Evolutionary conservation across 2,329 filamentous ascomycete genomes (phyloP).

Genomic region (Alternaria gansuensis): DNA sequence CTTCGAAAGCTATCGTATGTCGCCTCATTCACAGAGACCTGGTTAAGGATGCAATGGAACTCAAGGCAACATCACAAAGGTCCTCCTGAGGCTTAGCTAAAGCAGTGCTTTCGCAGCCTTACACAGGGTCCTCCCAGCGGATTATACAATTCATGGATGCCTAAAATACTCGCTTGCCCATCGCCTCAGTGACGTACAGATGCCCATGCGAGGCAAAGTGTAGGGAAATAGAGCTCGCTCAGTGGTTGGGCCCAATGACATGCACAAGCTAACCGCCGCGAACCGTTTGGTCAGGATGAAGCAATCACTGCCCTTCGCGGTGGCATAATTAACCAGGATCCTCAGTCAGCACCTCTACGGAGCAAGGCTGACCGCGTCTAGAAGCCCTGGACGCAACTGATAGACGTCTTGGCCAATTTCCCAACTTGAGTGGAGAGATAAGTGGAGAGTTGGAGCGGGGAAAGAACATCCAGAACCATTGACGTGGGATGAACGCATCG

Average conservation of each 20-base stretch:
- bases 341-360: slow-evolving; percentile 14
- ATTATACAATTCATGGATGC: not conserved
- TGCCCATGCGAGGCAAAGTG: slow-evolving; percentile 13
- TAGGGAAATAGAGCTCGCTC: slow-evolving; percentile 12
- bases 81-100: slow-evolving; percentile 1
- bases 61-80: not conserved
- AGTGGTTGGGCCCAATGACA: slow-evolving; percentile 20
- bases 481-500: slow-evolving; percentile 22
- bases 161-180: not conserved
- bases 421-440: slow-evolving; percentile 15
- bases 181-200: slow-evolving; percentile 20
- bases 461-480: slow-evolving; percentile 16
- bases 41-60: not conserved
- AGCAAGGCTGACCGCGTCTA: slow-evolving; percentile 9
- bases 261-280: slow-evolving; percentile 34
- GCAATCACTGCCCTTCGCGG: slow-evolving; percentile 27
- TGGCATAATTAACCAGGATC: slow-evolving; percentile 28
- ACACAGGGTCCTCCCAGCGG: not conserved
- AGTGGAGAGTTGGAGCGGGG: slow-evolving; percentile 16
- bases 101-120: not conserved
- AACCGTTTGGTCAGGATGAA: slow-evolving; percentile 30
- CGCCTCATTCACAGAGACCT: not conserved
- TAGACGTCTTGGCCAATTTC: not conserved
- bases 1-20: not conserved
- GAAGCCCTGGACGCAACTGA: slow-evolving; percentile 10